phyloP scores from a whole-genome alignment of 495 filamentous ascomycete genomes.

The Mytilinidion resinicola region DNA sequence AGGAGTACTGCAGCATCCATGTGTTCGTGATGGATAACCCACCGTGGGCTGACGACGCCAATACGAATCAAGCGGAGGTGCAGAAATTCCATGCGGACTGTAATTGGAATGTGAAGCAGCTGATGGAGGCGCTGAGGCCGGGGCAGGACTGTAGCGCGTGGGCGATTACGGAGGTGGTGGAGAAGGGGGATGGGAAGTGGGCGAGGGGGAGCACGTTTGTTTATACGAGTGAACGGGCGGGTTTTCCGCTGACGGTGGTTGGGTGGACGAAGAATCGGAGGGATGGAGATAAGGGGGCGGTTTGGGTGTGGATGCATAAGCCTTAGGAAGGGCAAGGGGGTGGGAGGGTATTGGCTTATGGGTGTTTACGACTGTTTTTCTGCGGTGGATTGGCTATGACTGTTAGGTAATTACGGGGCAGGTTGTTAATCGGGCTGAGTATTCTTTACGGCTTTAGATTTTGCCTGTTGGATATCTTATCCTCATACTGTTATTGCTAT shows the following conservation, averaged over 20 bases:
- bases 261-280: slow-evolving; percentile 23
- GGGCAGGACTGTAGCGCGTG: background rate
- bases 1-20: background rate
- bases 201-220: slow-evolving; percentile 11
- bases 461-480: too few species aligned
- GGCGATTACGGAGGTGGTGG: slow-evolving; percentile 21
- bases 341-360: background rate
- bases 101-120: background rate
- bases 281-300: background rate
- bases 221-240: slow-evolving; percentile 4
- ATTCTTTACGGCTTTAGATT: too few species aligned
- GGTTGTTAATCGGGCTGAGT: too few species aligned
- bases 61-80: background rate
- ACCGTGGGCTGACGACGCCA: background rate
- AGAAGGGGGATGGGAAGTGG: slow-evolving; percentile 25
- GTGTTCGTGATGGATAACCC: background rate
- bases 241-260: slow-evolving; percentile 11
- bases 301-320: slow-evolving; percentile 5
- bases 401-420: too few species aligned
- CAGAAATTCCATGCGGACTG: background rate
- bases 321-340: background rate
- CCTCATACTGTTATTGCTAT: too few species aligned
- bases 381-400: too few species aligned
- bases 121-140: slow-evolving; percentile 1
- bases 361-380: too few species aligned